Percentiles rank a stretch among this genome's conserved stretches.
Evolutionary conservation across 345 rosid genomes (phyloP).

Genomic region (Linum tenue): DNA sequence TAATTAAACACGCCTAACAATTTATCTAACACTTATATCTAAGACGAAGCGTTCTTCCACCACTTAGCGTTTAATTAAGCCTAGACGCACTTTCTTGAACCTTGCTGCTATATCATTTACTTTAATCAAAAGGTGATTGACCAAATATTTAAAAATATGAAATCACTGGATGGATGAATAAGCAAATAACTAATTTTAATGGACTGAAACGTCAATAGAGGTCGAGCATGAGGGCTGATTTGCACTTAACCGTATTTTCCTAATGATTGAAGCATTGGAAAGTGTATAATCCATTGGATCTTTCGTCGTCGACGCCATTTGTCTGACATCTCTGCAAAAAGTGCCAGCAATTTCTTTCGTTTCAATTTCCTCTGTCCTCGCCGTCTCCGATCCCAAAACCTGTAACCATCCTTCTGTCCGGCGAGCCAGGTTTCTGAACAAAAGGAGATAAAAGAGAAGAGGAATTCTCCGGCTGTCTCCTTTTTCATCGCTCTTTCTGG

Average conservation of each 20-base stretch:
- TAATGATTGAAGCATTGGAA: neutral
- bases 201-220: neutral
- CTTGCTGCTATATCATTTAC: no score
- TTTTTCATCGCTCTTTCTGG: neutral
- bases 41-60: no score
- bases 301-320: neutral
- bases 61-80: no score
- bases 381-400: conserved; percentile 1
- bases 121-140: no score
- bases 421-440: no score
- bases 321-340: neutral
- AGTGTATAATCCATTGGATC: neutral
- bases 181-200: no score
- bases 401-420: neutral
- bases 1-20: no score
- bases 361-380: neutral
- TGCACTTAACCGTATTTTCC: neutral
- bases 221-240: neutral
- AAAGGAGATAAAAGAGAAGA: no score
- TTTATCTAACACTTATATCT: no score
- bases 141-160: no score
- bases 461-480: neutral
- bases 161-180: no score
- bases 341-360: neutral
- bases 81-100: no score